Conservation (phyloP, 1,284 basidiomycete species). For the Trametes sp. region DNA sequence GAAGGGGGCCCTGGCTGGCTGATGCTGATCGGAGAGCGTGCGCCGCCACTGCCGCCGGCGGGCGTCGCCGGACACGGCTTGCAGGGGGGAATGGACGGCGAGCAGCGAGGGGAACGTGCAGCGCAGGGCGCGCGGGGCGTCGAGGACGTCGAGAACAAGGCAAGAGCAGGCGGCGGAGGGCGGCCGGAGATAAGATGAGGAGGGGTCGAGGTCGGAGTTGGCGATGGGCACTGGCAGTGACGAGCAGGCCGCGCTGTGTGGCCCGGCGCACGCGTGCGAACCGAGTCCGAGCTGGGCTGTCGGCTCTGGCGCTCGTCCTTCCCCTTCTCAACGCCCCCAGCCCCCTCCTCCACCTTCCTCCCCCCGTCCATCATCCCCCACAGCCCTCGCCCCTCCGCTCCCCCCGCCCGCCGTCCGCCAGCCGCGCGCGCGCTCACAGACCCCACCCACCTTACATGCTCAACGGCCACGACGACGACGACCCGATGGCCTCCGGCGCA, state of each 20-base stretch:
- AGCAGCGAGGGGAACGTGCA: not conserved
- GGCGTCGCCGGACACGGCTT: constrained; percentile 21
- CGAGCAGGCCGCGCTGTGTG: constrained; percentile 38
- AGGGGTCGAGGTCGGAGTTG: constrained; percentile 41
- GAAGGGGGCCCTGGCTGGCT: constrained; percentile 18
- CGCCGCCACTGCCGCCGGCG: constrained; percentile 27
- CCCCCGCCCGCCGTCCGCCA: constrained; percentile 39
- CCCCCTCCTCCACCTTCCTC: constrained; percentile 32
- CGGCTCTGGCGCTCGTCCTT: constrained; percentile 45
- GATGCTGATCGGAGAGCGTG: constrained; percentile 28
- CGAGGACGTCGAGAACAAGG: constrained; percentile 10
- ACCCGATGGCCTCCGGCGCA: constrained; percentile 44
- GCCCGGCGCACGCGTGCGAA: constrained; percentile 46
- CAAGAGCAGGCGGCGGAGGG: constrained; percentile 14
- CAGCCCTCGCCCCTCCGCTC: constrained; percentile 46
- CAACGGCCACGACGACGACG: constrained; percentile 48
- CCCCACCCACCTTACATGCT: constrained; percentile 43
- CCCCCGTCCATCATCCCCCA: constrained; percentile 43
- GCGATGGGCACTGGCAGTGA: constrained; percentile 44
- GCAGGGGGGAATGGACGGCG: constrained; percentile 3
- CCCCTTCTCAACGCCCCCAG: constrained; percentile 59
- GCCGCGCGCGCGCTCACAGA: constrained; percentile 40
- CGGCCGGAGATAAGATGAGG: constrained; percentile 33
- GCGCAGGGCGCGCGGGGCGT: not conserved
- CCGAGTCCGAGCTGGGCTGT: constrained; percentile 44